Base-by-base conservation (phyloP, 129 eudicot species). In the Silybum marianum region DNA sequence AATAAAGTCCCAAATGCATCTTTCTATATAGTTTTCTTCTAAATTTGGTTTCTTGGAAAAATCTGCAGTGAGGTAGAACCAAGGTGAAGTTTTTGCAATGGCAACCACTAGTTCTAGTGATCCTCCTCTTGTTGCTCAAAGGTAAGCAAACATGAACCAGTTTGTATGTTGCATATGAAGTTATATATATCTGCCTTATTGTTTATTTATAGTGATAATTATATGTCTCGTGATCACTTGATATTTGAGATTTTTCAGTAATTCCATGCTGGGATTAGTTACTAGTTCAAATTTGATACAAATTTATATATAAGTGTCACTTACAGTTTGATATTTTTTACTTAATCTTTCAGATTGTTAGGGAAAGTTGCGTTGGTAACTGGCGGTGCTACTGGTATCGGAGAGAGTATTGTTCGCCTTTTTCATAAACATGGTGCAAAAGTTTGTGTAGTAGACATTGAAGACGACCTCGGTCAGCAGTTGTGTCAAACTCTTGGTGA, bases 361-460 rank as follows among this genome's bases (percentile, higher is more conserved):
- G 99, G 97, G 72, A 90, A 88, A 88, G 97, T 90, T 38, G 97
- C 99, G 25, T 76, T 95, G 77, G 97, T 95, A 75, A 92, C 99
- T 11, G 99, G 99, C 32, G 99, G 97, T 65, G 94, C 97, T 14
- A 77, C 90, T 19, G 99, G 99, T 36, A 95, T 95, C 24, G 99
- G 99, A 67, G 97, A 90, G 87, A 87, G 94, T 89, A 95, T 92
- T 23, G 97, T 92, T 12, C 97, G 97, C 9, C 83, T 95, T 30
- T 95, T 95, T 40, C 93, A 87, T 75, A 86, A 78, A 76, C 99
- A 95, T 21, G 97, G 99, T 69, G 94, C 99, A 73, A 88, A 88
- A 83, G 94, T 92, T 18, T 90, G 96, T 69, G 58, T 95, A 30
- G 94, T 88, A 1, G 99, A 95, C 79, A 72, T 95, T 65, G 85